Evolutionary conservation across 2,329 filamentous ascomycete genomes (phyloP), one percentile per base, ranked within the genome.

Genomic region (Diaporthe aspalathi): DNA sequence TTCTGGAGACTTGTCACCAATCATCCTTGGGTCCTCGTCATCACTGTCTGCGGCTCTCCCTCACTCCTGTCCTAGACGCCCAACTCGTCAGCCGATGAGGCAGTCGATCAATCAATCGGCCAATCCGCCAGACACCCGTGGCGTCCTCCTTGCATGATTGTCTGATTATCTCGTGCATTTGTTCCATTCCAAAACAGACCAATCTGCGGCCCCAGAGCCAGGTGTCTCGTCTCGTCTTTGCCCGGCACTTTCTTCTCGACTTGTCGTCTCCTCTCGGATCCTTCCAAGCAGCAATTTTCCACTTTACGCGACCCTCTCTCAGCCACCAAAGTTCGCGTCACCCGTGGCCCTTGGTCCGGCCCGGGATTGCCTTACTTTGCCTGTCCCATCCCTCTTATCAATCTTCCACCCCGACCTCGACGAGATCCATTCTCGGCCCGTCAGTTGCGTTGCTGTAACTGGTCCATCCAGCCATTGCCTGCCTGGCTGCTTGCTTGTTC

Each of bases 241-340:
- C n/a, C n/a, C 24, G 35, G 65, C 65, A 54, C 38, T 32, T n/a
- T n/a, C n/a, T 54, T 53, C 27, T 32, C 32, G 8, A 32, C 32
- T 32, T 32, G 32, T n/a, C n/a, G n/a, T n/a, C n/a, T 32, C 5
- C 32, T 16, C 12, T 32, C 3, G 8, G 5, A 45, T 49, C 43
- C 66, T 22, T 22, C 66, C 52, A 35, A 27, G 52, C 5, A 29
- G n/a, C 63, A 38, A 45, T 29, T 67, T 68, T 29, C 53, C 67
- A 68, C 53, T 68, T 68, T 68, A 60, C 66, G 66, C 66, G 45
- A 35, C 49, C 52, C 9, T 40, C 5, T 43, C 24, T 40, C 65
- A 65, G 45, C 40, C 67, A 57, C 67, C 50, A 68, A 68, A 68
- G 47, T 56, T 68, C 67, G 67, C 67, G 67, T 68, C 53, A 43